Base-by-base conservation (phyloP, 2,329 filamentous ascomycete species). In the Verticillium alfalfae region DNA sequence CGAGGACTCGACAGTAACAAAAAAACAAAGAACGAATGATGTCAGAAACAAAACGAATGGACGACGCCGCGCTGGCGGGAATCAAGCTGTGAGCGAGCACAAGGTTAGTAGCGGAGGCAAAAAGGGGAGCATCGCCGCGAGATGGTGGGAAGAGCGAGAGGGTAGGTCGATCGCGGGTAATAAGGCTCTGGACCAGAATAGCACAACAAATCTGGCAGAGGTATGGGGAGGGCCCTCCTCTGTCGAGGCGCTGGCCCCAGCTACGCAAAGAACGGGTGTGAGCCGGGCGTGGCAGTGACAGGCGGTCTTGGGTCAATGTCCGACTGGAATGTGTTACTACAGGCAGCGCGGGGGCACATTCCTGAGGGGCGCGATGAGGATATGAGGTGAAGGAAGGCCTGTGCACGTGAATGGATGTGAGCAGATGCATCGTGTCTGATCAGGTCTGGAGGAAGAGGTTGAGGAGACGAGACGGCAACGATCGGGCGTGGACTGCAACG, bases 271-370 rank as follows among this genome's bases (percentile, higher is more conserved):
- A n/a, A 26, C 18, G n/a, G 22, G 45, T n/a, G 45, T 52, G 45
- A 10, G 36, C 36, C 45, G 16, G 45, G 45, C 45, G 45, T 52
- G 45, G 45, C 18, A 52, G 45, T 52, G 45, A 52, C 45, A 18
- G 45, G n/a, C 18, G 49, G 57, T 59, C 39, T 59, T 39, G 26
- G 41, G 39, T 34, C 58, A 59, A 59, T 59, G 58, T 59, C 58
- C 58, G n/a, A 45, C 4, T 54, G 58, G 58, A 59, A 59, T 59
- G 58, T 54, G 58, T 59, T 55, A 45, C 58, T 54, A 15, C 18
- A 58, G 57, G 57, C 57, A 58, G 57, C 57, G 10, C 58, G 37
- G 58, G 45, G 58, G 31, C 13, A 34, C 58, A 59, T 59, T 59
- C 58, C 58, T 37, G 34, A 8, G 31, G 8, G 45, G 45, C 18